Evolutionary conservation across 2,329 filamentous ascomycete species (phyloP).

Genomic region (Colletotrichum liaoningense): DNA sequence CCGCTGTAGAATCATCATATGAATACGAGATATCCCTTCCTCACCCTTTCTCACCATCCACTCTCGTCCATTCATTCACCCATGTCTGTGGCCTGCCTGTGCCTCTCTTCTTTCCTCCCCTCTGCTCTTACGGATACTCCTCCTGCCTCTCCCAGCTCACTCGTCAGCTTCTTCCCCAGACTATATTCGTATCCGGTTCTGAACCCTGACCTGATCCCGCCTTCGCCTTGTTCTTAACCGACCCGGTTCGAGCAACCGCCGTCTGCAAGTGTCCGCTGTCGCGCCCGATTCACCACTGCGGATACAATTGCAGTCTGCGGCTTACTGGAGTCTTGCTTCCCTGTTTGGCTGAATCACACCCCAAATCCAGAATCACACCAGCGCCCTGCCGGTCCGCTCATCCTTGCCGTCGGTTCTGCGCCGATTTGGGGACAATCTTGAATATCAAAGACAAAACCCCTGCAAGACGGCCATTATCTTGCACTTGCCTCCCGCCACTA

Average conservation of each 20-base stretch:
- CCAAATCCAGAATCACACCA: not conserved
- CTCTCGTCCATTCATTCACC: not conserved
- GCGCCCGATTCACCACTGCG: slow-evolving; percentile 8
- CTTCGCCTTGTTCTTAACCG: not conserved
- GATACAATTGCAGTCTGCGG: not conserved
- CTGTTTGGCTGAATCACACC: slow-evolving; percentile 4
- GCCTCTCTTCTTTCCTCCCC: not conserved
- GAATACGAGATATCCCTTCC: slow-evolving; percentile 30
- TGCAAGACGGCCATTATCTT: slow-evolving; percentile 28
- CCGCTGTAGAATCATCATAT: slow-evolving; percentile 29
- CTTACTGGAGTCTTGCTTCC: not conserved
- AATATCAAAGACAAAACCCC: slow-evolving; percentile 14
- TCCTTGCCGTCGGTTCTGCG: slow-evolving; percentile 28
- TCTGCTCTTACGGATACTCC: not conserved
- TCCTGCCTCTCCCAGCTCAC: not conserved
- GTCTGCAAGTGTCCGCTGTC: slow-evolving; percentile 3
- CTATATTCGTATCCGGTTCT: not conserved
- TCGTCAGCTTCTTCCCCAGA: slow-evolving; percentile 23
- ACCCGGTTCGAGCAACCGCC: not conserved
- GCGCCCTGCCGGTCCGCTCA: not conserved
- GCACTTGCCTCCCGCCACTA: slow-evolving; percentile 16
- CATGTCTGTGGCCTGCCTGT: not conserved
- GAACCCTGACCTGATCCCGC: slow-evolving; percentile 6
- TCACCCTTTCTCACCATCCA: not conserved
- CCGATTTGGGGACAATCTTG: slow-evolving; percentile 24